Conservation (phyloP, 306 rosid species). For the Canavalia gladiata region DNA sequence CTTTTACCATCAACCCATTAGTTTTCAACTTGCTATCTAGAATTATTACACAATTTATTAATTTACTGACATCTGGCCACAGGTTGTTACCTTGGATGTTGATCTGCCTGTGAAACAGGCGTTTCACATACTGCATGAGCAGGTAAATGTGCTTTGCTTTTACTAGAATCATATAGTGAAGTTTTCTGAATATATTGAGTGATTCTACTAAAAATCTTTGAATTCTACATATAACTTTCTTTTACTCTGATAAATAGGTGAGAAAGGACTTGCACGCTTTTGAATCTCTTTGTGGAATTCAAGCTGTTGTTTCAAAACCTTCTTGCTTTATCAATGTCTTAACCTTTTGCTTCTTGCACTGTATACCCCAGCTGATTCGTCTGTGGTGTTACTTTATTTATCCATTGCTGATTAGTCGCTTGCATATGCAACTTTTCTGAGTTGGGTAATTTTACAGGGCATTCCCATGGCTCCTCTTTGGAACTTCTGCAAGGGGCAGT, state of each 20-base stretch:
- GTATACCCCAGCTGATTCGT: conserved; percentile 12
- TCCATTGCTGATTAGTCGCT: conserved; percentile 44
- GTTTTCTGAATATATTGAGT: conserved; percentile 14
- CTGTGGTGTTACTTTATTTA: conserved; percentile 29
- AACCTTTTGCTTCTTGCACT: conserved; percentile 24
- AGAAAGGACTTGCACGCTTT: conserved; percentile 12
- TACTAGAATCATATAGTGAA: conserved; percentile 28
- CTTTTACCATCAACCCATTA: conserved; percentile 46
- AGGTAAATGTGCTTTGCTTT: conserved; percentile 61
- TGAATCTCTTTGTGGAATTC: conserved; percentile 36
- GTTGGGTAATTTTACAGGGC: conserved; percentile 67
- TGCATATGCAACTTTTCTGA: conserved; percentile 45
- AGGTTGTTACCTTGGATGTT: conserved; percentile 92
- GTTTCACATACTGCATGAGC: conserved; percentile 94
- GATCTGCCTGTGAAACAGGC: conserved; percentile 98
- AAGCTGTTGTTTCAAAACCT: conserved; percentile 18
- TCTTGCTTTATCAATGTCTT: conserved; percentile 26
- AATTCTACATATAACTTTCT: conserved; percentile 30
- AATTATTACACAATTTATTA: conserved; percentile 28
- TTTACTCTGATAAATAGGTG: conserved; percentile 34
- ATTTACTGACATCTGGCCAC: conserved; percentile 49
- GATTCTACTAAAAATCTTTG: conserved; percentile 32
- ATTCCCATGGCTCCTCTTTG: conserved; percentile 96
- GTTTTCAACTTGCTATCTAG: conserved; percentile 33
- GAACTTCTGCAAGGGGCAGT: conserved; percentile 85